Percentiles rank a stretch among this genome's conserved stretches.
phyloP scores from a whole-genome alignment of 371 early-diverging fungal species.

The Mucor circinelloides region DNA sequence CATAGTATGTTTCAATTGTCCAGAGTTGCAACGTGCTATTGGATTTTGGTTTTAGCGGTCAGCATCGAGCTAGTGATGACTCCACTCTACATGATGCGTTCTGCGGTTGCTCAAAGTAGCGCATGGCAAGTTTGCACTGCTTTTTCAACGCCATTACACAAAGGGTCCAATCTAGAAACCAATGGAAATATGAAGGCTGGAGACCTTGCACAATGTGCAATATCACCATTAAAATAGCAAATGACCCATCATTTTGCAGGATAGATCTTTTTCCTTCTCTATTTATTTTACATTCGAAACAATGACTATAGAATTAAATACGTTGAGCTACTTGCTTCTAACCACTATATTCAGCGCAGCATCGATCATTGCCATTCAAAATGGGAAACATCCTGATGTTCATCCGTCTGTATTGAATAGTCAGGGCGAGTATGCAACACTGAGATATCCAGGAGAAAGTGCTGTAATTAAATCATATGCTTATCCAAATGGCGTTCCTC shows the following conservation, averaged over 20 bases:
- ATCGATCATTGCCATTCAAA: constrained; percentile 26
- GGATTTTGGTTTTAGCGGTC: not conserved
- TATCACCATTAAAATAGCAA: not conserved
- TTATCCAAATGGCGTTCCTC: constrained; percentile 44
- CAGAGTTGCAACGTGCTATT: not conserved
- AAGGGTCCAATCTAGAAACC: not conserved
- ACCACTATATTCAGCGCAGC: constrained; percentile 20
- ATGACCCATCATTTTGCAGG: not conserved
- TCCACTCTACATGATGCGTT: too few relatives aligned
- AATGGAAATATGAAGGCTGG: not conserved
- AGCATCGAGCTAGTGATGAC: not conserved
- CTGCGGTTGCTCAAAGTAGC: not conserved
- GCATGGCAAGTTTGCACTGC: not conserved
- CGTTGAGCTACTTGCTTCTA: constrained; percentile 19
- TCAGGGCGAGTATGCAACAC: constrained; percentile 53
- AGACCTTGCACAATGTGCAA: not conserved
- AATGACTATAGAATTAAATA: constrained; percentile 19
- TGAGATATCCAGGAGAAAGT: constrained; percentile 60
- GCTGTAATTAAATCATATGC: constrained; percentile 61
- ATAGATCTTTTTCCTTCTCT: not conserved
- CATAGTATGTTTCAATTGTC: not conserved
- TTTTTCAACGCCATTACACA: not conserved
- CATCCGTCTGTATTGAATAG: constrained; percentile 66
- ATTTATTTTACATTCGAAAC: not conserved
- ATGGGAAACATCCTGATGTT: constrained; percentile 62